phyloP scores from a whole-genome alignment of 2,329 filamentous ascomycete species.

The Ceratocystis papillata region DNA sequence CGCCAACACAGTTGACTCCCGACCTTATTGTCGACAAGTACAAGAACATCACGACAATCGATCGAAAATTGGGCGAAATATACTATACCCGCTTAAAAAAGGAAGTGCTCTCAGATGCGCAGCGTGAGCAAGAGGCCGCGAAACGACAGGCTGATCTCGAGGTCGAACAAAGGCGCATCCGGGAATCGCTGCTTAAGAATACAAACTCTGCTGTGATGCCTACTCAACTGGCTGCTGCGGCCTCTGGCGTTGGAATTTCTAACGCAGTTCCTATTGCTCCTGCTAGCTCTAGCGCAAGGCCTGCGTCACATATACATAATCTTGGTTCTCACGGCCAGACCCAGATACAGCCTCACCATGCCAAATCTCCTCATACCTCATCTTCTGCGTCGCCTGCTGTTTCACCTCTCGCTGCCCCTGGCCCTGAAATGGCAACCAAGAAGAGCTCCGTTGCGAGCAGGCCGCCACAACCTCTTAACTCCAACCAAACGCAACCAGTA shows the following conservation, averaged over 20 bases:
- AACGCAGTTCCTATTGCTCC: constrained; percentile 20
- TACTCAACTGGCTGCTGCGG: constrained; percentile 18
- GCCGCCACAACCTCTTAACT: constrained; percentile 13
- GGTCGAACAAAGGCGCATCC: constrained; percentile 20
- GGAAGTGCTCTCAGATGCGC: constrained; percentile 21
- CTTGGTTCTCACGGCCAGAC: neutral
- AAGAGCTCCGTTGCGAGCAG: constrained; percentile 3
- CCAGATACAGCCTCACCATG: neutral
- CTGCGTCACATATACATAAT: neutral
- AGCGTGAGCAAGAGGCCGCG: constrained; percentile 19
- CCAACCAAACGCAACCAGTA: neutral
- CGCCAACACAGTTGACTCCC: constrained; percentile 18
- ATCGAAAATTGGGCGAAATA: constrained; percentile 20
- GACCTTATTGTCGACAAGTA: constrained; percentile 20
- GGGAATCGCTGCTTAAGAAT: constrained; percentile 19
- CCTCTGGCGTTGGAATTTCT: constrained; percentile 16
- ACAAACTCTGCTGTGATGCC: constrained; percentile 9
- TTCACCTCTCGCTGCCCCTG: constrained; percentile 22
- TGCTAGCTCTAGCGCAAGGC: neutral
- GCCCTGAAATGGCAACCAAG: constrained; percentile 22
- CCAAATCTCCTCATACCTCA: neutral
- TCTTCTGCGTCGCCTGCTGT: constrained; percentile 1
- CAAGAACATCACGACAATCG: constrained; percentile 22
- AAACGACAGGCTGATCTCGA: constrained; percentile 17
- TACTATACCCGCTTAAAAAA: constrained; percentile 23